Base-by-base conservation (phyloP, 2,329 filamentous ascomycete genomes). In the Dactylellina cionopaga region DNA sequence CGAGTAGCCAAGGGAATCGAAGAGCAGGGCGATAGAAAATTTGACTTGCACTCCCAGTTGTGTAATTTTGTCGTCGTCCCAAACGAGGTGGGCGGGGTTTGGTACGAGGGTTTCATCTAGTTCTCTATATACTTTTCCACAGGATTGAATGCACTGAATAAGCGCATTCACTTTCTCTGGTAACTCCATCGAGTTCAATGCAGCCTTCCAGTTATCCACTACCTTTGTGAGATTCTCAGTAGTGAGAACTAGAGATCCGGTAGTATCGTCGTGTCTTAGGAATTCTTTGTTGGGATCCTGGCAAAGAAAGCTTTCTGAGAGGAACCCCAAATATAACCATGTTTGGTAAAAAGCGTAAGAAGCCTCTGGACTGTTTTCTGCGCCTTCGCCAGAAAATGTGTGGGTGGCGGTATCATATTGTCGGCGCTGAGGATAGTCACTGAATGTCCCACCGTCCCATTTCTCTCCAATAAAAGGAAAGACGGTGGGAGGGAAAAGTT, bases 381-480 rank as follows among this genome's bases (percentile, higher is more conserved):
- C 69, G 9, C 19, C 60, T n/a, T 58, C 59, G 24, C 9, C 46
- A 33, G 29, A 29, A 39, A 68, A 74, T 17, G 56, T 55, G 15
- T 59, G 69, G 2, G 54, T 66, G 17, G 39, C 44, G 3, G 41
- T 27, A 56, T 74, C 62, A 25, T 37, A 74, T 27, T 51, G 27
- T 17, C 55, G 49, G 27, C 69, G 69, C 39, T 62, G 1, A n/a
- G 69, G 62, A 43, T 74, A 74, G 9, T 44, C 62, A 22, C 59
- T 44, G 25, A 74, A 74, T 5, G 62, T 62, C 13, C 54, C 62
- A 10, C 69, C 69, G 24, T 74, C 69, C 60, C 63, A 74, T 31
- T 68, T 43, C 22, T 68, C 69, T 31, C 69, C 69, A 17, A 74
- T 17, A 33, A 74, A 51, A 7, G 60, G 69, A 22, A 74, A 56